Base-by-base conservation (phyloP, 116 monocot species). In the Zostera marina region DNA sequence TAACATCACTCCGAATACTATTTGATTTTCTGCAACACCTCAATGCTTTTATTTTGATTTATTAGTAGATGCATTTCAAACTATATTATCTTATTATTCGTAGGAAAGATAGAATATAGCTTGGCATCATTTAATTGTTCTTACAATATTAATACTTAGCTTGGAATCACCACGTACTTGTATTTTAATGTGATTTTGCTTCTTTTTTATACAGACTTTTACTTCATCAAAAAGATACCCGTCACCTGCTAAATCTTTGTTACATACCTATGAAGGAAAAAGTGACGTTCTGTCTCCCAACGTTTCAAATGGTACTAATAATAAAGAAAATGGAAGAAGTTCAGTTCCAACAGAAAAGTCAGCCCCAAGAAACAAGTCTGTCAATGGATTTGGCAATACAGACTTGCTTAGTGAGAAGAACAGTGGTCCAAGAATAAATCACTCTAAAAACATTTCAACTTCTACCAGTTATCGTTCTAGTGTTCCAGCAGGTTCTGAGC, bases 401-500 rank as follows among this genome's bases (percentile, higher is more conserved):
- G 76, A 66, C 53, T 22, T 62, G 54, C 68, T 76, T 42, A 69
- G 61, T 63, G 81, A 86, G 54, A 72, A 88, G 59, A 82, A 82
- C 44, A 57, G 74, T 54, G 88, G 82, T 49, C 79, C 77, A 32
- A 77, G 88, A 68, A 79, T 70, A 39, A 72, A 62, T 42, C 64
- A 44, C 47, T 70, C 8, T 11, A 74, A 67, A 23, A 56, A 11
- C 42, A 14, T 62, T 11, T 67, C 48, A 56, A 42, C 14, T 19
- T 38, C 65, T 58, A 63, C 3, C n/a, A 11, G 16, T 59, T 53
- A 55, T 70, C 60, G 58, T 43, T 41, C 54, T 73, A 54, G 16
- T 32, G 32, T 32, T 41, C 57, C 14, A 44, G 41, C 52, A 2
- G 58, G 1, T 67, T 16, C 45, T 41, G 53, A 54, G 32, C 60